Base-by-base conservation (phyloP, 169 alveolate genomes). In the Eimeria nieschulzi region DNA sequence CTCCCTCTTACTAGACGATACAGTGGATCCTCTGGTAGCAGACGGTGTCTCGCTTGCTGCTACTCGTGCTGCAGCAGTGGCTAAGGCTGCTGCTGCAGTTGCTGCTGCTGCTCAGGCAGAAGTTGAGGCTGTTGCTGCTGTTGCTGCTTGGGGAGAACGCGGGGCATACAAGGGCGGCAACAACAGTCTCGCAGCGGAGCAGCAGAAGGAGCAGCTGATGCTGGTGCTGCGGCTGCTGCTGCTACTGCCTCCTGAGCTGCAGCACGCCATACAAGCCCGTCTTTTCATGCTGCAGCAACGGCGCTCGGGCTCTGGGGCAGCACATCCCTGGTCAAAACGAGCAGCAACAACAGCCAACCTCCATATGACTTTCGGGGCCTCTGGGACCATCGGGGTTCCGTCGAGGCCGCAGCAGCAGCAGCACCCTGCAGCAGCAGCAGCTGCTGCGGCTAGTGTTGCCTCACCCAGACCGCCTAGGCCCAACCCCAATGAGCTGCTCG, bases 191-290 rank as follows among this genome's bases (percentile, higher is more conserved):
- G n/a, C 83, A 8, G 21, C 85, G 33, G 85, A 54, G 53, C 85
- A 76, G 71, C 85, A 70, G 70, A 21, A 68, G 70, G 85, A 76
- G 85, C 85, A 76, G 85, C 85, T 76, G 53, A 55, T 53, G 13
- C 51, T 76, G 39, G 26, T 66, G 13, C 26, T 66, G 26, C 75
- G 75, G 21, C 75, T 66, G 75, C 33, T 66, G 33, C 70, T 76
- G 71, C 85, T 76, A 53, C 85, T 76, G 85, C 85, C 85, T 5
- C 85, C 85, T 7, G 85, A 76, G 85, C 85, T 76, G 71, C 85
- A 76, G 53, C 85, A 76, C 51, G 85, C 66, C 33, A 54, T 76
- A 9, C 85, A 76, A 54, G 85, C 85, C 85, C 64, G 85, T 53
- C 85, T 76, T 19, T 76, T 76, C 21, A 76, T 76, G 85, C 71